Base-by-base conservation (phyloP, 2,329 filamentous ascomycete genomes). In the Alternaria solani region DNA sequence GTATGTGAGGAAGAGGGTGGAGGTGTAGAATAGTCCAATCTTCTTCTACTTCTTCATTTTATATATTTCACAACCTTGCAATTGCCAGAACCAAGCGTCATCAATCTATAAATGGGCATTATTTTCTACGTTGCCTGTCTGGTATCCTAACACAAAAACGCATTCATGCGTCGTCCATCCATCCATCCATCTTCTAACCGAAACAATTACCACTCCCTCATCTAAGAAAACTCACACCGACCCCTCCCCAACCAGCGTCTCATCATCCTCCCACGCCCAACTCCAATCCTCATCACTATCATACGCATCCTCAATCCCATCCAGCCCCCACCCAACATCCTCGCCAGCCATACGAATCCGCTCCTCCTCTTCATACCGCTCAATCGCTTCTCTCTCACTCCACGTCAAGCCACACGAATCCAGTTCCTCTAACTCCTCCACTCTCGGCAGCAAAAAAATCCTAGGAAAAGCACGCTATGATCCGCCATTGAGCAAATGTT, bases 401-500 rank as follows among this genome's bases (percentile, higher is more conserved):
- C 30, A 25, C 12, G 36, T 42, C 30, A 59, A 51, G 20, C 20
- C 20, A 23, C 20, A 23, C 4, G 4, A 23, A 4, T 23, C 20
- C 20, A 23, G 20, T 23, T 23, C 20, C 20, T 23, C 20, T 4
- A 23, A 2, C 20, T 23, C 20, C 20, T 23, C 20, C 20, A 23
- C 20, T 23, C 20, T 23, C 20, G 20, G 20, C 20, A 48, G 16
- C n/a, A 57, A 39, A 30, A 32, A 28, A 30, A 54, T 51, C 32
- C 32, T 54, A 32, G 26, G 56, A 44, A 53, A 43, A 57, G 36
- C 65, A 62, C 51, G 57, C 67, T 73, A 75, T 47, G 71, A 63
- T 51, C 67, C 71, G 11, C 70, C 71, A 41, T 65, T 67, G 18
- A 85, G 70, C 57, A 96, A 80, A 72, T 92, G 88, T 80, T 95